Evolutionary conservation across 75 land plant genomes (phyloP).

Genomic region (Larix kaempferi): DNA sequence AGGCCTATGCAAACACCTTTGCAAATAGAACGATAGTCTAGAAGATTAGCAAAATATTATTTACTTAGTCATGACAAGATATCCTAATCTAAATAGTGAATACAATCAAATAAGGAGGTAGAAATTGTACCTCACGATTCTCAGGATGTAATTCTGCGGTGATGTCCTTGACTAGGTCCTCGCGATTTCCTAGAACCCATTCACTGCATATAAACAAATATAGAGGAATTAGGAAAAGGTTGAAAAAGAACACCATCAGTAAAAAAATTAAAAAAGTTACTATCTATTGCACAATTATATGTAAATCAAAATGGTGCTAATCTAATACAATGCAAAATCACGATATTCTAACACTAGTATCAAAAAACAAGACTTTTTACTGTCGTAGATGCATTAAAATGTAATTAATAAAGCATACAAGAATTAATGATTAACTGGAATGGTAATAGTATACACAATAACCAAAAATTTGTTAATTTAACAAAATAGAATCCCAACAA

Average conservation of each 20-base stretch:
- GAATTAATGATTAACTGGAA: too few species aligned
- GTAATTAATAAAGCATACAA: too few species aligned
- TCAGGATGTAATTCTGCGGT: slow-evolving; percentile 78
- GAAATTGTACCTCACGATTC: slow-evolving; percentile 69
- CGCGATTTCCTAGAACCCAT: slow-evolving; percentile 94
- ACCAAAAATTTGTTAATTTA: too few species aligned
- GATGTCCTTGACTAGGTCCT: slow-evolving; percentile 91
- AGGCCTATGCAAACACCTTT: not conserved
- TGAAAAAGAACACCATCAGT: slow-evolving; percentile 1
- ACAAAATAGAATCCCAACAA: too few species aligned
- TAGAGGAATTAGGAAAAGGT: not conserved
- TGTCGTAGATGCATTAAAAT: not conserved
- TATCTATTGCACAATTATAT: not conserved
- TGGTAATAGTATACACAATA: too few species aligned
- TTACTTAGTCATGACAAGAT: not conserved
- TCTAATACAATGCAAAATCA: not conserved
- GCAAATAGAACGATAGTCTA: not conserved
- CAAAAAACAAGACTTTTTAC: not conserved
- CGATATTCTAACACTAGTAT: not conserved
- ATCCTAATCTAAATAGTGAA: not conserved
- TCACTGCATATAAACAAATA: slow-evolving; percentile 55
- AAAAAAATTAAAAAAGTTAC: not conserved
- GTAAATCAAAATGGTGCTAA: not conserved
- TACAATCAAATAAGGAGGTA: not conserved
- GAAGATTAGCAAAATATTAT: not conserved